Conservation (phyloP, 2,329 filamentous ascomycete species). For the Cladophialophora bantiana region DNA sequence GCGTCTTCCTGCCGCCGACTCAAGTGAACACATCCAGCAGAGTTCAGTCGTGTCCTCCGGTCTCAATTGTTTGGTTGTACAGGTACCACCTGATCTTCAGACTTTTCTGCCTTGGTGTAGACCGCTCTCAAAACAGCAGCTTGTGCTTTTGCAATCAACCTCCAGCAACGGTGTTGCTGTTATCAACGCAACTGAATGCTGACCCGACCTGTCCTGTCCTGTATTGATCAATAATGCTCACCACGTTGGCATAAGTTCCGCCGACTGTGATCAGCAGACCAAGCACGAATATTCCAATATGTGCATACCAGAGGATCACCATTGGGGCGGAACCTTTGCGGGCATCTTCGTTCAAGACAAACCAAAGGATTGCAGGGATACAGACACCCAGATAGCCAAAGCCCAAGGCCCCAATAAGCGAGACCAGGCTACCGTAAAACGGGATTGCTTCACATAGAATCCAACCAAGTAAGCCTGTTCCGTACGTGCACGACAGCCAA, state of each 20-base stretch:
- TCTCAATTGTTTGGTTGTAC: neutral
- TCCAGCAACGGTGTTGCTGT: conserved; percentile 21
- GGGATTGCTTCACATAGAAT: conserved; percentile 61
- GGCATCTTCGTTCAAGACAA: conserved; percentile 53
- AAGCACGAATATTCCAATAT: conserved; percentile 53
- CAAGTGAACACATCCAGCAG: neutral
- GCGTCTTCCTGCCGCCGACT: neutral
- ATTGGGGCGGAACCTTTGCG: conserved; percentile 46
- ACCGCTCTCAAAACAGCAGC: neutral
- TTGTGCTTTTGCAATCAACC: neutral
- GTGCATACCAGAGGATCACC: conserved; percentile 50
- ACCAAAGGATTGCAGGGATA: conserved; percentile 59
- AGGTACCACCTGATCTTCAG: neutral
- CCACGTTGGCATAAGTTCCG: conserved; percentile 50
- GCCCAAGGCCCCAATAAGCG: conserved; percentile 58
- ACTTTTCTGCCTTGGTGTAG: neutral
- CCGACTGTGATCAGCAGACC: conserved; percentile 56
- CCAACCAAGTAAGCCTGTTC: conserved; percentile 43
- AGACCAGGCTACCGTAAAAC: conserved; percentile 61
- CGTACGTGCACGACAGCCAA: conserved; percentile 50
- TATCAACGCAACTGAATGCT: conserved; percentile 21
- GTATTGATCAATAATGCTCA: conserved; percentile 23
- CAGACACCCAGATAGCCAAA: conserved; percentile 60
- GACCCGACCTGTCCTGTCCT: conserved; percentile 12
- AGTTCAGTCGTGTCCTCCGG: neutral